Conservation (phyloP, 2,329 filamentous ascomycete genomes). For the Cladosporium sp. region DNA sequence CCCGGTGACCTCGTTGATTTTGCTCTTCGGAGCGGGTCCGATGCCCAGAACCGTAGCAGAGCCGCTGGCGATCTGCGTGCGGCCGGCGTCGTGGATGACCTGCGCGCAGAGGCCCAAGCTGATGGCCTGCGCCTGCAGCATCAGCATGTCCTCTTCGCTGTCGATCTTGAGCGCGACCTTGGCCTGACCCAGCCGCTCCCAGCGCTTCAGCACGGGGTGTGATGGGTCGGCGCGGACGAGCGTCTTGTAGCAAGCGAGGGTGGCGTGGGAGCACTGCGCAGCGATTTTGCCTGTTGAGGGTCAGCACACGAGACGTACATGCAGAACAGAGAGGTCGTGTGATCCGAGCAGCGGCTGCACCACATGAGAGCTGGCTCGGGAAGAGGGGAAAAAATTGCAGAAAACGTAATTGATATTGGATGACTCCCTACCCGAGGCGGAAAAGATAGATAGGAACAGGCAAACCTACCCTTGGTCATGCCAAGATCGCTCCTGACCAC, state of each 20-base stretch:
- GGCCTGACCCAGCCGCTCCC: slow-evolving; percentile 81
- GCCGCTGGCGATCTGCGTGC: slow-evolving; percentile 91
- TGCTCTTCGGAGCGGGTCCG: slow-evolving; percentile 67
- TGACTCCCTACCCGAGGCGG: too few species aligned
- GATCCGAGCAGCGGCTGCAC: not conserved
- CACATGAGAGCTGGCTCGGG: slow-evolving; percentile 10
- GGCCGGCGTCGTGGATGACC: slow-evolving; percentile 89
- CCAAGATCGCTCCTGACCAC: slow-evolving; percentile 90
- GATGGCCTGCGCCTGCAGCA: slow-evolving; percentile 73
- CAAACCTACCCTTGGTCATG: slow-evolving; percentile 81
- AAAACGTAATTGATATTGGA: slow-evolving; percentile 2
- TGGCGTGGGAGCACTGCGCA: slow-evolving; percentile 92
- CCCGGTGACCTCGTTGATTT: slow-evolving; percentile 81
- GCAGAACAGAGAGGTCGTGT: slow-evolving; percentile 1
- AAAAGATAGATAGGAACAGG: slow-evolving; percentile 11
- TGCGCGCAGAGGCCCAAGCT: slow-evolving; percentile 81
- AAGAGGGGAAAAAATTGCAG: slow-evolving; percentile 9
- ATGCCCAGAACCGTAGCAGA: slow-evolving; percentile 86
- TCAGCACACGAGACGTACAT: slow-evolving; percentile 14
- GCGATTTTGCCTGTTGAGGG: slow-evolving; percentile 76
- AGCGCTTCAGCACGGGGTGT: slow-evolving; percentile 65
- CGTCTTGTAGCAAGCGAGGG: slow-evolving; percentile 91
- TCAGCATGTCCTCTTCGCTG: slow-evolving; percentile 69
- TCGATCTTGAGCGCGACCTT: slow-evolving; percentile 91
- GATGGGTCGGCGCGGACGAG: slow-evolving; percentile 52